Evolutionary conservation across 306 rosid genomes (phyloP).

Genomic region (Corylus americana): DNA sequence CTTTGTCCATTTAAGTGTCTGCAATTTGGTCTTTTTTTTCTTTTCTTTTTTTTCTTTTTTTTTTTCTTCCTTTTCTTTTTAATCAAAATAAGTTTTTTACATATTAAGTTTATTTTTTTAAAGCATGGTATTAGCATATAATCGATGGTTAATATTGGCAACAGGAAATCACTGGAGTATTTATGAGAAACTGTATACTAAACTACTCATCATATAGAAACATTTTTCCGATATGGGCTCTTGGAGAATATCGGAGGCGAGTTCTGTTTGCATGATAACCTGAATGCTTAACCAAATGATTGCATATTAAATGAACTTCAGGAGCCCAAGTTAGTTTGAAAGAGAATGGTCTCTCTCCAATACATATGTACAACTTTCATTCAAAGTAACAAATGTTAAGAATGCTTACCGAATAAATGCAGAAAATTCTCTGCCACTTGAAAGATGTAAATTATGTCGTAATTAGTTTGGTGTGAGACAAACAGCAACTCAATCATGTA

Average conservation of each 20-base stretch:
- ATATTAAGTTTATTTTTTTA: too few relatives aligned
- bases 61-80: neutral
- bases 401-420: too few relatives aligned
- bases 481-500: too few relatives aligned
- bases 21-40: neutral
- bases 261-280: conserved; percentile 20
- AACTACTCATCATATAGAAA: conserved; percentile 52
- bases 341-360: neutral
- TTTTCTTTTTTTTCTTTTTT: neutral
- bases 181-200: conserved; percentile 49
- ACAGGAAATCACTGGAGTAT: conserved; percentile 58
- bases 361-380: neutral
- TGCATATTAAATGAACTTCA: neutral
- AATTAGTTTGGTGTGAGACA: too few relatives aligned
- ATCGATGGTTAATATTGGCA: neutral
- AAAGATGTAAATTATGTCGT: too few relatives aligned
- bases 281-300: neutral
- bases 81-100: neutral
- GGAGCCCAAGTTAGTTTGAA: neutral
- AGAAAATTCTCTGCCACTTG: too few relatives aligned
- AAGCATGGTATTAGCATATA: neutral
- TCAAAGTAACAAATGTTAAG: too few relatives aligned
- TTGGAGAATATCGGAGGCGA: conserved; percentile 47
- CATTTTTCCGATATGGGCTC: conserved; percentile 63
- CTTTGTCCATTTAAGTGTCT: too few relatives aligned